Evolutionary conservation across 495 filamentous ascomycete species (phyloP).

Genomic region (Neurospora sublineolata): DNA sequence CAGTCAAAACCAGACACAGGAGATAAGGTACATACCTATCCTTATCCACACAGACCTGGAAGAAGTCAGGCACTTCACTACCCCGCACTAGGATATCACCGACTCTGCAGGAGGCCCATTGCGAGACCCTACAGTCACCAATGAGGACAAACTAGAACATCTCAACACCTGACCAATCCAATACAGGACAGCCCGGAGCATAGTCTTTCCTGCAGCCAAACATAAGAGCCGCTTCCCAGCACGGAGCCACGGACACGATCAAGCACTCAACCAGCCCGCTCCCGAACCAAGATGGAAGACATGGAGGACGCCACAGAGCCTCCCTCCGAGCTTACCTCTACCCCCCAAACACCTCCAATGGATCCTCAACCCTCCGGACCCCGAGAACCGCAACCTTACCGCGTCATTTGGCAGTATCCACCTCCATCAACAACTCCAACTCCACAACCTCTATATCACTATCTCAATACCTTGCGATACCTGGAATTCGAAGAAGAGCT

Average conservation of each 20-base stretch:
- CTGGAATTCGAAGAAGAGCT: not conserved
- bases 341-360: not conserved
- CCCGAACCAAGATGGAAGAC: not conserved
- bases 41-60: not conserved
- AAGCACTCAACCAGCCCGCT: not conserved
- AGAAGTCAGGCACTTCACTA: not conserved
- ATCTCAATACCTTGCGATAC: not conserved
- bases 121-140: not conserved
- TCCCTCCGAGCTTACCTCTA: not conserved
- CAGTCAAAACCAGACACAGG: not conserved
- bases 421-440: not conserved
- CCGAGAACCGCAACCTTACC: not conserved
- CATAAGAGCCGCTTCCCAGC: not conserved
- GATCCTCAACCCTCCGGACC: not conserved
- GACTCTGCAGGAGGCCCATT: not conserved
- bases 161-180: not conserved
- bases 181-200: not conserved
- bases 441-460: not conserved
- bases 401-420: not conserved
- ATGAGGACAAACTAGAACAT: not conserved
- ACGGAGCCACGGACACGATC: not conserved
- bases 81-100: not conserved
- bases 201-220: not conserved
- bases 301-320: not conserved
- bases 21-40: not conserved